These are phyloP conservation scores for Leishmania major DNA, from an alignment of 208 protist species.

Conservation along the genomic window DNA sequence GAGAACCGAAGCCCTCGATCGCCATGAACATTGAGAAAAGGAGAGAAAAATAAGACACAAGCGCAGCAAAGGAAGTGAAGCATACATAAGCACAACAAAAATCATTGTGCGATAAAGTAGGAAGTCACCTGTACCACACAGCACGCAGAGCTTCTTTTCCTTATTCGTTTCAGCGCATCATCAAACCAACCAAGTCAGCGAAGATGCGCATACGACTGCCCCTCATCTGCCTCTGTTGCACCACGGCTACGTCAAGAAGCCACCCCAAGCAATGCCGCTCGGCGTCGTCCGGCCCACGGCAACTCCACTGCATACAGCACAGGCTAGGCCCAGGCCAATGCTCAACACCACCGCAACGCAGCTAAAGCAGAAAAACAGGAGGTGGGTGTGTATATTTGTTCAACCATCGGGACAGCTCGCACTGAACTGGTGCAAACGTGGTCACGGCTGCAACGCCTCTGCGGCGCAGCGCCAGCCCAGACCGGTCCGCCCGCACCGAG, in stretches of 20 bases:
- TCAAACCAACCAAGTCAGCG: neutral
- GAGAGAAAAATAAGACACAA: neutral
- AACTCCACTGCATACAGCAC: neutral
- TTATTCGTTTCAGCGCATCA: neutral
- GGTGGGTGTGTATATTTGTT: neutral
- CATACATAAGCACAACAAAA: neutral
- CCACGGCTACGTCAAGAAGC: neutral
- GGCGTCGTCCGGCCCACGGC: neutral
- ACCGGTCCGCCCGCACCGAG: neutral
- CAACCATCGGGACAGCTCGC: neutral
- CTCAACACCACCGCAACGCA: neutral
- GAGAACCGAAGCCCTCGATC: neutral
- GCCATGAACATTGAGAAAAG: neutral
- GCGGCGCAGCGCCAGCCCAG: neutral
- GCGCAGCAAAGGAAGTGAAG: neutral
- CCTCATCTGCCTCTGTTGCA: neutral
- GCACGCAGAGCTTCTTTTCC: too few relatives aligned
- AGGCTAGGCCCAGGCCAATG: neutral
- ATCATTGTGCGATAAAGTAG: neutral
- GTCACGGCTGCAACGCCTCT: neutral
- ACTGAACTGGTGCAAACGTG: neutral
- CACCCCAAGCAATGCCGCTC: neutral
- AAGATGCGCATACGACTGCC: neutral
- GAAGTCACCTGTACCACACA: neutral
- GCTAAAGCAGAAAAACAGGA: neutral